Base-by-base conservation (phyloP, 257 asterid species). In the Primulina eburnea region DNA sequence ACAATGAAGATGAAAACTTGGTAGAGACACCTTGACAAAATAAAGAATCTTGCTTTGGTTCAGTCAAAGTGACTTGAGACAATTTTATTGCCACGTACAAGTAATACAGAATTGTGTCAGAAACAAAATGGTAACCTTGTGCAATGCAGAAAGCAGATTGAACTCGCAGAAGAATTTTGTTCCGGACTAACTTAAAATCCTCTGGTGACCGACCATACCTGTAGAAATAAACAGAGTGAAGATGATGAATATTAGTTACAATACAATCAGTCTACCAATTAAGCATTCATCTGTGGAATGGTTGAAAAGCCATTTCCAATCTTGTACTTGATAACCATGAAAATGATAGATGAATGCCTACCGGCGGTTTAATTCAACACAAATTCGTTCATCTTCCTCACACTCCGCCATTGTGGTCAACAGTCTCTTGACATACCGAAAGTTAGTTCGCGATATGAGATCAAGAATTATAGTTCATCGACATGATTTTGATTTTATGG, bases 171-270 rank as follows among this genome's bases (percentile, higher is more conserved):
- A 68, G 34, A 63, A 62, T 72, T 37, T 71, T 69, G 67, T 74
- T 75, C 64, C 76, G 79, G 53, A 83, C 47, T 18, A 79, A 81
- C 76, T 84, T 79, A 71, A 82, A 77, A 72, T 84, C 84, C 77
- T 77, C 55, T 33, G 77, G 82, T 53, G 96, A 92, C 92, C 95
- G 88, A 20, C 82, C 64, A 0, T 0, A 1, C 24, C 90, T 86
- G 80, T 28, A 67, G 18, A 67, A 60, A 56, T 60, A 66, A 37
- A 30, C n/a, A 60, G 34, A 12, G 24, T 21, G 24, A 12, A 11
- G n/a, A 11, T 12, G 53, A 43, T 12, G n/a, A 12, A 2, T 43
- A 12, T 12, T 10, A 43, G 53, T 12, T 12, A 11, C n/a, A 43
- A 43, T 43, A 43, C 6, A 3, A 11, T 43, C 53, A 43, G 20